phyloP scores from a whole-genome alignment of 1,284 basidiomycete genomes.

The Erythrobasidium hasegawianum region DNA sequence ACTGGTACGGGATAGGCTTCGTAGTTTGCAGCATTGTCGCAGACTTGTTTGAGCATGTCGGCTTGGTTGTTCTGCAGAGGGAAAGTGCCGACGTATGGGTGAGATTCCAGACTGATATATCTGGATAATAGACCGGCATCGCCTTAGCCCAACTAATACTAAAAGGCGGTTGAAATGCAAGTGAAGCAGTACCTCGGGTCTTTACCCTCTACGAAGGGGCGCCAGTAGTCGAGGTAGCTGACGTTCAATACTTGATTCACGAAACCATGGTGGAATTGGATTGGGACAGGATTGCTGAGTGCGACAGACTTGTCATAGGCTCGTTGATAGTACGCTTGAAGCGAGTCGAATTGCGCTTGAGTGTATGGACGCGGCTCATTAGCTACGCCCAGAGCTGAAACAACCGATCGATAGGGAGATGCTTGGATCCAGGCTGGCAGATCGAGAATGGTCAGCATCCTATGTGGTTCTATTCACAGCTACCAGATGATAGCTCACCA shows the following conservation, averaged over 20 bases:
- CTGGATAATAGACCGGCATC: neutral
- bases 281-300: conserved; percentile 42
- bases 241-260: conserved; percentile 35
- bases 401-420: conserved; percentile 45
- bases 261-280: conserved; percentile 40
- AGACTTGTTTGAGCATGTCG: conserved; percentile 36
- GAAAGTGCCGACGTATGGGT: conserved; percentile 44
- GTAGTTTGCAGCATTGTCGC: conserved; percentile 41
- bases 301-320: conserved; percentile 43
- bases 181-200: conserved; percentile 18
- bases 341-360: conserved; percentile 39
- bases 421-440: conserved; percentile 41
- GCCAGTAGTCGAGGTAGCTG: conserved; percentile 22
- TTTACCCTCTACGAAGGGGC: conserved; percentile 32
- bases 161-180: too few relatives aligned
- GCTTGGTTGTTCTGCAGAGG: conserved; percentile 41
- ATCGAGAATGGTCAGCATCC: too few relatives aligned
- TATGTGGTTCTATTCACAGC: too few relatives aligned
- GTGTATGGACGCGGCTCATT: conserved; percentile 45
- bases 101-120: conserved; percentile 42
- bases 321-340: conserved; percentile 43
- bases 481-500: neutral
- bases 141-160: too few relatives aligned
- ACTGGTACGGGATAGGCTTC: conserved; percentile 44
- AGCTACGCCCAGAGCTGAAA: conserved; percentile 45